These are phyloP conservation scores for Gliomastix tumulicola DNA, from an alignment of 2,329 filamentous ascomycete genomes.

Conservation along the genomic window DNA sequence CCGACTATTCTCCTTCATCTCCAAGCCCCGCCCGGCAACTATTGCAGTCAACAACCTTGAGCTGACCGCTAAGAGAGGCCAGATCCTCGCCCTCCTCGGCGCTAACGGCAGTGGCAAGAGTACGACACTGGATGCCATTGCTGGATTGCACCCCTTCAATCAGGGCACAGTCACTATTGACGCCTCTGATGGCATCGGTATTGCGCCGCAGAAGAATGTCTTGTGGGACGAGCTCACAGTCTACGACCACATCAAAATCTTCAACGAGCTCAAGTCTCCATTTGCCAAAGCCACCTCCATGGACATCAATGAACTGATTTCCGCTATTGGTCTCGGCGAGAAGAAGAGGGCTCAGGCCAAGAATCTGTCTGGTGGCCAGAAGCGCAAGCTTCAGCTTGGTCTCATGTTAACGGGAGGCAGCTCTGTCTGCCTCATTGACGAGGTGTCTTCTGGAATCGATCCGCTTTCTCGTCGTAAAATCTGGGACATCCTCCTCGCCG, in stretches of 20 bases:
- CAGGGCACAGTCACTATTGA: slow-evolving; percentile 56
- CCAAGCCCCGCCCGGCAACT: slow-evolving; percentile 53
- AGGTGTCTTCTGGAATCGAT: slow-evolving; percentile 68
- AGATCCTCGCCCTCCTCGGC: slow-evolving; percentile 69
- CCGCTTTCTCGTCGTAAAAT: slow-evolving; percentile 51
- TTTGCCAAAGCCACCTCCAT: slow-evolving; percentile 36
- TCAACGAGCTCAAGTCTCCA: slow-evolving; percentile 59
- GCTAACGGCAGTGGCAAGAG: slow-evolving; percentile 69
- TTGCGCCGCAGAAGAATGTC: slow-evolving; percentile 72
- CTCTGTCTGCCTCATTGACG: slow-evolving; percentile 66
- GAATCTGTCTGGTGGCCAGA: slow-evolving; percentile 69
- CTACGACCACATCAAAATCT: slow-evolving; percentile 62
- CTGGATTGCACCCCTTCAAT: slow-evolving; percentile 30
- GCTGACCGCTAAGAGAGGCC: slow-evolving; percentile 61
- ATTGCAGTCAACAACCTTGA: slow-evolving; percentile 66
- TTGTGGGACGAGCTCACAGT: slow-evolving; percentile 69
- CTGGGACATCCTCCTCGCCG: slow-evolving; percentile 57
- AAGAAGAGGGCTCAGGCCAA: slow-evolving; percentile 56
- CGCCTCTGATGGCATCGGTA: slow-evolving; percentile 63
- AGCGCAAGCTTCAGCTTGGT: slow-evolving; percentile 68
- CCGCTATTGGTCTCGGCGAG: slow-evolving; percentile 55
- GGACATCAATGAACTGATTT: slow-evolving; percentile 37
- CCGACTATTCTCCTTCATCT: slow-evolving; percentile 36
- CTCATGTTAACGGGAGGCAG: slow-evolving; percentile 75
- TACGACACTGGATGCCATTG: slow-evolving; percentile 37